A percentile compares a stretch with the other conserved stretches of the same genome.
These are phyloP conservation scores for Thuja plicata DNA, from an alignment of 83 land plant genomes.

Conservation along the genomic window DNA sequence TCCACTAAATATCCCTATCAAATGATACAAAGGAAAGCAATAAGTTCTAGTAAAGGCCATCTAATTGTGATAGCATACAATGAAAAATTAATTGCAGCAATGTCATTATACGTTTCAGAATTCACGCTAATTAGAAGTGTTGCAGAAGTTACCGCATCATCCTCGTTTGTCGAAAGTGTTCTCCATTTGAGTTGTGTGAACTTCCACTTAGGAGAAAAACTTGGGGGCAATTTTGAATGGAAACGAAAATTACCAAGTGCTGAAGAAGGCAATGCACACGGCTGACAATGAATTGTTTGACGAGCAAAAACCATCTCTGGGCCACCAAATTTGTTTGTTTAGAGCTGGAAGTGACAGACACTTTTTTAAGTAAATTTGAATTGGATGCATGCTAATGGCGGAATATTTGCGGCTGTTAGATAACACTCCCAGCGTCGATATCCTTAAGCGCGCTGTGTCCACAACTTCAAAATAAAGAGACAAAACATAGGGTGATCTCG, in stretches of 20 bases:
- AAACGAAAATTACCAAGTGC: not conserved
- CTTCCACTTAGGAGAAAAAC: not conserved
- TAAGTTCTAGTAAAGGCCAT: not conserved
- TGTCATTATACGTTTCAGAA: not conserved
- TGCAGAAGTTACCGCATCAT: not conserved
- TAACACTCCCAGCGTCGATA: not conserved
- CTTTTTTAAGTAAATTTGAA: not conserved
- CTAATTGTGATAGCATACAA: not conserved
- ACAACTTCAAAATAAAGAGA: not conserved
- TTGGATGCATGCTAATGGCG: not conserved
- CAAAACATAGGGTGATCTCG: no score
- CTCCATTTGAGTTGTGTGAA: not conserved
- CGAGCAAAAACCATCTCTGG: not conserved
- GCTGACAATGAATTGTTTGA: not conserved
- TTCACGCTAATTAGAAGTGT: not conserved
- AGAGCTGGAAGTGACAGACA: not conserved
- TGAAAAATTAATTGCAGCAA: not conserved
- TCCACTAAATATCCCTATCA: conserved; percentile 63
- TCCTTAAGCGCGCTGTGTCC: not conserved
- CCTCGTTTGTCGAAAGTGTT: conserved; percentile 1
- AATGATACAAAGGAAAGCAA: not conserved
- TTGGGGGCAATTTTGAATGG: not conserved
- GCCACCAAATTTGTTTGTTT: not conserved
- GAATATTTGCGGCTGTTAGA: not conserved
- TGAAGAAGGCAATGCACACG: not conserved